Evolutionary conservation across 2,329 filamentous ascomycete species (phyloP), one percentile per base, ranked within the genome.

Genomic region (Cadophora luteo-olivacea): DNA sequence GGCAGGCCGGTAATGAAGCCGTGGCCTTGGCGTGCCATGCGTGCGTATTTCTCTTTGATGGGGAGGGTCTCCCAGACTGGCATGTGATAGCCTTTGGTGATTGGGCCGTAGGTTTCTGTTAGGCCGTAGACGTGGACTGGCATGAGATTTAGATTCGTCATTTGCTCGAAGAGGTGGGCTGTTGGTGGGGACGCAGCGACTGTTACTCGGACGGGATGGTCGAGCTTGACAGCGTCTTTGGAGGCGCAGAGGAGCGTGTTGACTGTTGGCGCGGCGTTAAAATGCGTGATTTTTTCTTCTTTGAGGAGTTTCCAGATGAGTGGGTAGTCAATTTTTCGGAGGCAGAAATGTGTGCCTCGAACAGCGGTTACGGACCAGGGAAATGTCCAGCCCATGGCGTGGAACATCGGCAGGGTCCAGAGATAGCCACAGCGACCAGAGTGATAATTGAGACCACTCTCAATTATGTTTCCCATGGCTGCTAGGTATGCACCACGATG

Each of bases 111-210:
- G 0, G 95, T 98, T 82, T 98, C 90, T 1, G 89, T 91, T 81
- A 91, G 80, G 49, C 96, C 96, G 78, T 99, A 99, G 8, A 97
- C 94, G 78, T 99, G 96, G 0, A 97, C 93, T 0, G 96, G 96
- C 25, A 91, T 86, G 8, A 99, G 85, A 77, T 99, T 99, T 8
- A 98, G 83, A 4, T 75, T 75, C 3, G 74, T 82, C 96, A 99
- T 99, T 78, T 94, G 90, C 81, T 97, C 91, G 77, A 99, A 97
- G 1, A 99, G 87, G 79, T 96, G 91, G 1, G 92, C 91, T 0
- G 92, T 94, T 0, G 96, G 96, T 4, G 96, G 96, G 68, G 91
- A 94, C 1, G 95, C 96, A 2, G 96, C 96, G 3, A 99, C 96
- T 0, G 94, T 97, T 6, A 99, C 96, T 19, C 89, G 86, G 11